phyloP scores from a whole-genome alignment of 2,329 filamentous ascomycete genomes.

The Karstenula rhodostoma region DNA sequence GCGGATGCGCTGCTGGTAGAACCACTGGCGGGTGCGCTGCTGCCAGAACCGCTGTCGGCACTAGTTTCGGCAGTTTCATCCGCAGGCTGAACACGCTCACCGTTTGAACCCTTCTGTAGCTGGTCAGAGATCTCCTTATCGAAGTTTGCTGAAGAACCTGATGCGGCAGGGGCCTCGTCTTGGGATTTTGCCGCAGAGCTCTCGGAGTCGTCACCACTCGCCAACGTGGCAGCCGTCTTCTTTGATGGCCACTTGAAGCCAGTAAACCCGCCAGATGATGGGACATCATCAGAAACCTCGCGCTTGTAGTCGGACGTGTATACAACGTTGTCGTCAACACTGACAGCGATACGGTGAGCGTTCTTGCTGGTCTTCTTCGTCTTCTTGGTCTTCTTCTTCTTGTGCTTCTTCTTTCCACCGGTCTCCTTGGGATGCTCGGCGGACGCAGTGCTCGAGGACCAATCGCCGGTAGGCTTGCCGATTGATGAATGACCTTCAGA shows the following conservation, averaged over 20 bases:
- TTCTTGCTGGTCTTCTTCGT: conserved; percentile 6
- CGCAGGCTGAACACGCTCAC: not conserved
- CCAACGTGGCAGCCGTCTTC: not conserved
- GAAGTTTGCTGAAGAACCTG: not conserved
- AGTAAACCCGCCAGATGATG: conserved; percentile 16
- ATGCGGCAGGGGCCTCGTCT: not conserved
- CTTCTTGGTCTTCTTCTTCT: conserved; percentile 5
- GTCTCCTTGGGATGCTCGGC: not conserved
- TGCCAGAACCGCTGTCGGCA: too few species aligned
- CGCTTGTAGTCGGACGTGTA: conserved; percentile 1
- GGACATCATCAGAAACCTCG: not conserved
- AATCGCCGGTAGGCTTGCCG: not conserved
- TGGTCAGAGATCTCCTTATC: conserved; percentile 11
- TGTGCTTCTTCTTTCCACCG: not conserved
- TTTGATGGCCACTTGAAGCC: conserved; percentile 17
- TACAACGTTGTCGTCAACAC: conserved; percentile 6
- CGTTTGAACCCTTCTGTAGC: not conserved
- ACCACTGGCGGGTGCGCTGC: too few species aligned
- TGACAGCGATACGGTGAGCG: not conserved
- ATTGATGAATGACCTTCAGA: not conserved
- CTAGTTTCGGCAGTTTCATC: too few species aligned
- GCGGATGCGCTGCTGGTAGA: not conserved
- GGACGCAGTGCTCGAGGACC: not conserved
- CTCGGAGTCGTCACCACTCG: not conserved
- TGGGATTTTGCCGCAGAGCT: not conserved